Evolutionary conservation across 495 filamentous ascomycete genomes (phyloP).

Genomic region (Tetracladium setigerum): DNA sequence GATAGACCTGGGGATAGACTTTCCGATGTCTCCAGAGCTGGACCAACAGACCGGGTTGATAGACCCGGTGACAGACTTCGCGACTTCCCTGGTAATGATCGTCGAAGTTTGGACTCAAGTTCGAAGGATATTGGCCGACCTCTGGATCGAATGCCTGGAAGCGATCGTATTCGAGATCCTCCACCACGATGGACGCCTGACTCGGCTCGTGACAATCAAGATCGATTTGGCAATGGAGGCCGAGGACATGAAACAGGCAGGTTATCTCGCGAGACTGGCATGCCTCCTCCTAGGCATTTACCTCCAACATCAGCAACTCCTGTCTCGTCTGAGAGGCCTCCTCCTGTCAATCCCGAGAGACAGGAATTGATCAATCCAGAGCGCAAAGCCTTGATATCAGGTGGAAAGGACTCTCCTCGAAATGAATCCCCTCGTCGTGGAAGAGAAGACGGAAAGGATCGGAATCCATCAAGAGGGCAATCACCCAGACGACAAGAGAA

Average conservation of each 20-base stretch:
- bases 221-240: slow-evolving; percentile 4
- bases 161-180: slow-evolving; percentile 17
- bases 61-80: slow-evolving; percentile 21
- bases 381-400: slow-evolving; percentile 45
- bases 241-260: slow-evolving; percentile 14
- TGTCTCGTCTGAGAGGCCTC: slow-evolving; percentile 10
- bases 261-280: slow-evolving; percentile 11
- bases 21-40: slow-evolving; percentile 18
- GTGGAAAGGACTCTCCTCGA: slow-evolving; percentile 24
- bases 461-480: slow-evolving; percentile 33
- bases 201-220: slow-evolving; percentile 17
- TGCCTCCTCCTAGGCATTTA: slow-evolving; percentile 28
- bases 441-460: slow-evolving; percentile 38
- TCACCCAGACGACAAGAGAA: slow-evolving; percentile 41
- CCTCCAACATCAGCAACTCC: slow-evolving; percentile 27
- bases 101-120: slow-evolving; percentile 19
- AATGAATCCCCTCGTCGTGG: slow-evolving; percentile 27
- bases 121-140: slow-evolving; percentile 20
- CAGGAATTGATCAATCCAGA: slow-evolving; percentile 44
- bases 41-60: slow-evolving; percentile 7
- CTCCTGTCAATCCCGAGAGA: slow-evolving; percentile 17
- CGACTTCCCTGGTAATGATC: slow-evolving; percentile 19
- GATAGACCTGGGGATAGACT: slow-evolving; percentile 22
- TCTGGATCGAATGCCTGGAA: slow-evolving; percentile 14
- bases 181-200: slow-evolving; percentile 18